phyloP scores from a whole-genome alignment of 176 grass and related monocot genomes.

The Cenchrus fungigraminus region DNA sequence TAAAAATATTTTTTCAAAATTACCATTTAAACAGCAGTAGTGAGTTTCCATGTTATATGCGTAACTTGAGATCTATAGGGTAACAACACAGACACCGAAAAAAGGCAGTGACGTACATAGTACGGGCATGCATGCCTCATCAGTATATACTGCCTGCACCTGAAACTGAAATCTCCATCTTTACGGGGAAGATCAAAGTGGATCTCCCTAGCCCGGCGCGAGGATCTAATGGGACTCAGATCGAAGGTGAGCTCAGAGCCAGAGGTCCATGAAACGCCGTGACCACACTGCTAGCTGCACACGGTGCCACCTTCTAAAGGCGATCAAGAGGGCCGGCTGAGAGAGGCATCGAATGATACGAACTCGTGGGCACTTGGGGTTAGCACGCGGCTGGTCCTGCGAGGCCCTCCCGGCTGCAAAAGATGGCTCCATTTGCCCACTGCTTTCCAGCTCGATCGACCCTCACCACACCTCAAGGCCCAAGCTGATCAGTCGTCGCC shows the following conservation, averaged over 20 bases:
- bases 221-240: conserved; percentile 41
- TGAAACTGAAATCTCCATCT: conserved; percentile 21
- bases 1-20: too few species aligned
- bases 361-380: conserved; percentile 37
- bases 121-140: conserved; percentile 18
- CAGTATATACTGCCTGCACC: conserved; percentile 4
- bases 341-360: conserved; percentile 42
- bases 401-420: background rate
- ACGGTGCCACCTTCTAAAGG: conserved; percentile 47
- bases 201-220: conserved; percentile 38
- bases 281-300: background rate
- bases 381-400: conserved; percentile 27
- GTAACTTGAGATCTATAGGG: too few species aligned
- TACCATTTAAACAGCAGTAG: too few species aligned
- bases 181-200: conserved; percentile 44
- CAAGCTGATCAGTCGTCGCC: background rate
- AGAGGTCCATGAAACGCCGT: background rate
- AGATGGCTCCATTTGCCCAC: conserved; percentile 36
- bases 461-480: conserved; percentile 30
- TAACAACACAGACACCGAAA: too few species aligned
- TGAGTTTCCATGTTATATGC: too few species aligned
- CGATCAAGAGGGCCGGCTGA: background rate
- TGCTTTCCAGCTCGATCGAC: conserved; percentile 39
- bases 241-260: background rate
- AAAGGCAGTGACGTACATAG: background rate